These are phyloP conservation scores for Sarocladium strictum DNA, from an alignment of 2,329 filamentous ascomycete species.

Conservation along the genomic window DNA sequence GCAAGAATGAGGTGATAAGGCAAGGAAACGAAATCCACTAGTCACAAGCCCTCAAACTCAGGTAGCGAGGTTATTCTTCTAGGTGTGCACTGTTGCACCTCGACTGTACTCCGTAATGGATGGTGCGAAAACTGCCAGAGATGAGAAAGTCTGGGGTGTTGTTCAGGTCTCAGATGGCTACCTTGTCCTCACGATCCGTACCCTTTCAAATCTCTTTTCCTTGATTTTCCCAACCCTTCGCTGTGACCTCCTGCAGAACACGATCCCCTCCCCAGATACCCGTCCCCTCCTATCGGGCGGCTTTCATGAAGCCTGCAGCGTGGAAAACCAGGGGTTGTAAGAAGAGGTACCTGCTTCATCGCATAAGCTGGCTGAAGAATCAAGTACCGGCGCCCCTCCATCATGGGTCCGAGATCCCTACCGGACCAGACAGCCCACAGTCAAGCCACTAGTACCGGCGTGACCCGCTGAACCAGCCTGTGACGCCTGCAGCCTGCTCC, in stretches of 20 bases:
- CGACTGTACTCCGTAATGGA: no score
- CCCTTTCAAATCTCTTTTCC: not conserved
- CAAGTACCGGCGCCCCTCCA: not conserved
- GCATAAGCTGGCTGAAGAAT: not conserved
- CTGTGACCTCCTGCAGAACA: not conserved
- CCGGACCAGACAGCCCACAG: not conserved
- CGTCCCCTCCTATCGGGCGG: not conserved
- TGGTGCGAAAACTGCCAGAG: no score
- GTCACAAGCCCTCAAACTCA: no score
- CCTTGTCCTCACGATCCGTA: not conserved
- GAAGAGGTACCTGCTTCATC: not conserved
- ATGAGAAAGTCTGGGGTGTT: no score
- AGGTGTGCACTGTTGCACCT: no score
- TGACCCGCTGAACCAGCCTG: constrained; percentile 1
- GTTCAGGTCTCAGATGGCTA: not conserved
- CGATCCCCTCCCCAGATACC: not conserved
- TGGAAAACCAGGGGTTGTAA: not conserved
- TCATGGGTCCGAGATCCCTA: not conserved
- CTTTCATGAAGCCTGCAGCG: not conserved
- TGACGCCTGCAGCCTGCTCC: constrained; percentile 1
- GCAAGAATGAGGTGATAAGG: no score
- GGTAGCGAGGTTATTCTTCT: no score
- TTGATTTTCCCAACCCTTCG: no score
- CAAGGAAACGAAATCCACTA: no score
- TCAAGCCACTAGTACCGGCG: not conserved